These are phyloP conservation scores for Daldinia caldariorum DNA, from an alignment of 495 filamentous ascomycete species.

Conservation along the genomic window DNA sequence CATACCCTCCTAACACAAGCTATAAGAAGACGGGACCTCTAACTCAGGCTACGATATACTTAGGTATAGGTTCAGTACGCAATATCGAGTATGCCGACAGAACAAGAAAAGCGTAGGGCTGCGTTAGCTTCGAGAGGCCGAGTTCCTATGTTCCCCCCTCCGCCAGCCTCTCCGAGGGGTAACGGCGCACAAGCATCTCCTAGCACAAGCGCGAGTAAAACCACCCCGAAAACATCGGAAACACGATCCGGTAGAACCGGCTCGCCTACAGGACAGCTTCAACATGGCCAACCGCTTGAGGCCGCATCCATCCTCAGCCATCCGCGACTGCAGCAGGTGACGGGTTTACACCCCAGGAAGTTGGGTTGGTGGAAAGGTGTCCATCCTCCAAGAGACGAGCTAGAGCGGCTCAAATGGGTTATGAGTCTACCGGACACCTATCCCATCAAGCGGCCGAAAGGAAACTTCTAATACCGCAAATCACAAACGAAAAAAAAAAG, in stretches of 20 bases:
- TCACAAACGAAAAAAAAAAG: slow-evolving; percentile 3
- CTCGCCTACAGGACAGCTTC: background rate
- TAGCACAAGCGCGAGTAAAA: slow-evolving; percentile 7
- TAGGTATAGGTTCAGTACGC: background rate
- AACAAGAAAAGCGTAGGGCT: slow-evolving; percentile 8
- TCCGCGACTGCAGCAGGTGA: slow-evolving; percentile 39
- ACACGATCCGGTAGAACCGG: background rate
- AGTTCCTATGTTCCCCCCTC: background rate
- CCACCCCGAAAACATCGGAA: background rate
- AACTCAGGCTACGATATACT: background rate
- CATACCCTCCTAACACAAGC: background rate
- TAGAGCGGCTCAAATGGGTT: slow-evolving; percentile 31
- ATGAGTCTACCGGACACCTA: slow-evolving; percentile 32
- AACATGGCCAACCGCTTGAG: slow-evolving; percentile 22
- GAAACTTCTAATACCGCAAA: slow-evolving; percentile 15
- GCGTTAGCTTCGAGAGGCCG: background rate
- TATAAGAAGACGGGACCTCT: background rate
- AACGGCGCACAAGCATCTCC: background rate
- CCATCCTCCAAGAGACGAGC: slow-evolving; percentile 22
- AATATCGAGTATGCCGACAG: slow-evolving; percentile 8
- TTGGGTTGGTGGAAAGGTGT: slow-evolving; percentile 19
- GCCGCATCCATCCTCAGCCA: slow-evolving; percentile 31
- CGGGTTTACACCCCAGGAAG: slow-evolving; percentile 36
- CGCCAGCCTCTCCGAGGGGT: slow-evolving; percentile 2
- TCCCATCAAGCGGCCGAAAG: slow-evolving; percentile 35